Percentiles rank a stretch among this genome's conserved stretches.
Conservation (phyloP, 1,284 basidiomycete species). For the Cutaneotrichosporon sp. region DNA sequence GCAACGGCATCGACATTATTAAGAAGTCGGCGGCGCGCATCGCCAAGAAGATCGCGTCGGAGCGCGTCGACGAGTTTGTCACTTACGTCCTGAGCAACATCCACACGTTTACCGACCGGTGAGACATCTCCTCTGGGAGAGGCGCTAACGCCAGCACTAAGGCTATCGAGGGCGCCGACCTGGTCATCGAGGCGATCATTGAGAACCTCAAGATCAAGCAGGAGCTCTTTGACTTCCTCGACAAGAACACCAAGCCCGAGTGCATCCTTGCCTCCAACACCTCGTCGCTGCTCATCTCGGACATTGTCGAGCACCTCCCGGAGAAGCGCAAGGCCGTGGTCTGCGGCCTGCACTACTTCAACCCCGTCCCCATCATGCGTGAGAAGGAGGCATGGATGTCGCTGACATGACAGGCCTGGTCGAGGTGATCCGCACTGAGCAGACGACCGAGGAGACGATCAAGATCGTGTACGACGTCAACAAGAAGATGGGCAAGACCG, state of each 20-base stretch:
- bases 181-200: constrained; percentile 63
- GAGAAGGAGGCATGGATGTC: too few relatives aligned
- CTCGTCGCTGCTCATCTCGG: constrained; percentile 57
- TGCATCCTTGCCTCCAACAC: constrained; percentile 61
- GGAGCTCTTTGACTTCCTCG: constrained; percentile 59
- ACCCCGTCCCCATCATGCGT: constrained; percentile 58
- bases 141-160: constrained; percentile 34
- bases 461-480: constrained; percentile 57
- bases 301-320: constrained; percentile 54
- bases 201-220: constrained; percentile 61
- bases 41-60: constrained; percentile 57
- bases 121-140: constrained; percentile 6
- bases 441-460: constrained; percentile 57
- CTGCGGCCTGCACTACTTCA: constrained; percentile 61
- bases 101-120: constrained; percentile 57
- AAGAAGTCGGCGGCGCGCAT: constrained; percentile 58
- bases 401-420: too few relatives aligned
- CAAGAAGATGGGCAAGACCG: constrained; percentile 58
- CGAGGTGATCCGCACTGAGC: constrained; percentile 58
- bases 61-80: constrained; percentile 50
- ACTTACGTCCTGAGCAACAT: constrained; percentile 56
- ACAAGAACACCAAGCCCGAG: constrained; percentile 43
- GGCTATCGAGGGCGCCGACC: constrained; percentile 57
- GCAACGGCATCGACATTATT: constrained; percentile 60
- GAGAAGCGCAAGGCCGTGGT: constrained; percentile 51